Percentiles rank a stretch among this genome's conserved stretches.
Conservation (phyloP, 805 yeast genomes). For the Lachancea nothofagi region DNA sequence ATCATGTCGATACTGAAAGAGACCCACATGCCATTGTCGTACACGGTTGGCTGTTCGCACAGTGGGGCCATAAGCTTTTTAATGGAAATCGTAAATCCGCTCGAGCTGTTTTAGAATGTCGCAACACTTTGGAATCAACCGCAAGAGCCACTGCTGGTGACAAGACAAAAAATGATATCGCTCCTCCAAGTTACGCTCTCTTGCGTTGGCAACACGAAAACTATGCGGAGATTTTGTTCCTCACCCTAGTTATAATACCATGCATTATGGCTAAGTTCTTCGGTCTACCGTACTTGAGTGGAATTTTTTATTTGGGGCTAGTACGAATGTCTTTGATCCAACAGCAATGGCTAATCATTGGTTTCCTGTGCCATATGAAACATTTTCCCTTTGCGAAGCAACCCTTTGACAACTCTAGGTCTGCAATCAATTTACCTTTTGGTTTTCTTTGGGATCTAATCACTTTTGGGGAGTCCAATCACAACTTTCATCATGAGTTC, state of each 20-base stretch:
- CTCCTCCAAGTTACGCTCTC: constrained; percentile 53
- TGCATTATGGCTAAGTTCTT: constrained; percentile 59
- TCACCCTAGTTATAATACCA: constrained; percentile 59
- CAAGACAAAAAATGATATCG: constrained; percentile 48
- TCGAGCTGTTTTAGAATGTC: constrained; percentile 36
- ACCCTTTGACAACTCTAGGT: constrained; percentile 67
- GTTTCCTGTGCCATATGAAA: constrained; percentile 73
- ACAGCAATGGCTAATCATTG: constrained; percentile 71
- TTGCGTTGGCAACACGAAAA: constrained; percentile 67
- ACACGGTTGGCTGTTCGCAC: constrained; percentile 75
- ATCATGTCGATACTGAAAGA: constrained; percentile 78
- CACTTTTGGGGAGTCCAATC: constrained; percentile 87
- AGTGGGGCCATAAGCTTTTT: constrained; percentile 81
- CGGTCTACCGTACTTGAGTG: constrained; percentile 73
- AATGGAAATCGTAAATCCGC: constrained; percentile 54
- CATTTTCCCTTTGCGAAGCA: constrained; percentile 48
- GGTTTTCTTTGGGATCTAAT: constrained; percentile 48
- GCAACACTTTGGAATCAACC: constrained; percentile 46
- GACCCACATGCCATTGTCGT: constrained; percentile 79
- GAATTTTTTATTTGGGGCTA: constrained; percentile 63
- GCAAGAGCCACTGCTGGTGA: constrained; percentile 15
- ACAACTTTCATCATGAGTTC: constrained; percentile 93
- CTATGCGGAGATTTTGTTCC: constrained; percentile 49
- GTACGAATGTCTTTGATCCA: constrained; percentile 67
- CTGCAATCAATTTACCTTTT: constrained; percentile 58